Evolutionary conservation across 2,329 filamentous ascomycete species (phyloP).

Genomic region (Trichoderma guizhouense): DNA sequence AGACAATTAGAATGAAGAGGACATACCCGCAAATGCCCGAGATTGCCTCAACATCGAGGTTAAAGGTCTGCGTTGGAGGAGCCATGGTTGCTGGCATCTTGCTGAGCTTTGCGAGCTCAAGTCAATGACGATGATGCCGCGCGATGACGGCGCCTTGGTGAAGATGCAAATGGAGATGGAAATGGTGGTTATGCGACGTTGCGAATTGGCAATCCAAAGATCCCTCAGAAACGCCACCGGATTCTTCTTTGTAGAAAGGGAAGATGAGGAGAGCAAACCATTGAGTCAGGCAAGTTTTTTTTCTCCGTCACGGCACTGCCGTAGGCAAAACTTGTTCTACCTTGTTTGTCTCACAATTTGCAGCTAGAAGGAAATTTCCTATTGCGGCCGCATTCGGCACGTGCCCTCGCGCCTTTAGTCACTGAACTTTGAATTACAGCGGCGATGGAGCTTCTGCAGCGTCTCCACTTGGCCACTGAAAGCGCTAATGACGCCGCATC

Average conservation of each 20-base stretch:
- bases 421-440: background rate
- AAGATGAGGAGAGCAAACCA: background rate
- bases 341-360: constrained; percentile 11
- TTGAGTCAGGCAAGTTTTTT: background rate
- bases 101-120: background rate
- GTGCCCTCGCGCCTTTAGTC: background rate
- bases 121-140: constrained; percentile 5
- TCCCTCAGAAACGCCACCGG: background rate
- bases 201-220: background rate
- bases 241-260: background rate
- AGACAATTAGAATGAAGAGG: too few relatives aligned
- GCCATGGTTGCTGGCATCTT: constrained; percentile 41
- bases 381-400: constrained; percentile 2
- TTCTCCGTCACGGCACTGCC: background rate
- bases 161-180: background rate
- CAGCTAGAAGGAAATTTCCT: constrained; percentile 6
- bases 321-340: background rate
- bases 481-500: background rate
- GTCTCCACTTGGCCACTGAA: background rate
- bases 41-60: constrained; percentile 83
- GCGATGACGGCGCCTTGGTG: background rate
- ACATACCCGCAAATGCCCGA: constrained; percentile 84
- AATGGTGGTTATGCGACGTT: background rate
- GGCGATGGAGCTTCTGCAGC: background rate
- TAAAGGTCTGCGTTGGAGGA: constrained; percentile 54